Base-by-base conservation (phyloP, 768 basidiomycete genomes). In the Rhizopogon rudus region DNA sequence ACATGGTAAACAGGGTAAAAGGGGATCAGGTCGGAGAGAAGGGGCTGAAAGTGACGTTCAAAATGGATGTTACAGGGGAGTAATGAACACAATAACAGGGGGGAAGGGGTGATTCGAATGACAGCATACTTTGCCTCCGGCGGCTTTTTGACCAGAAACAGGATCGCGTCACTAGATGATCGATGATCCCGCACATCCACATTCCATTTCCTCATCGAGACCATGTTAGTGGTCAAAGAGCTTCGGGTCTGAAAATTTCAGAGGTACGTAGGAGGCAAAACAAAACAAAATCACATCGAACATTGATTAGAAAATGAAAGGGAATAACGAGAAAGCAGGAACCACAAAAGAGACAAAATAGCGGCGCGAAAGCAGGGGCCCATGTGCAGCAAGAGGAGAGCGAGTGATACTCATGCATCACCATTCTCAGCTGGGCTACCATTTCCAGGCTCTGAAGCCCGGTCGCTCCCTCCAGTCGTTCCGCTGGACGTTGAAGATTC, bases 181-280 rank as follows among this genome's bases (percentile, higher is more conserved):
- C 25, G 25, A 33, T 33, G 8, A 33, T 33, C 31, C 43, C 56
- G 17, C 31, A 57, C 58, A 61, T 57, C 65, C 12, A 50, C 44
- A 20, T 55, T 22, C 45, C 49, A 53, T 43, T 52, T 25, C 60
- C 40, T 51, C 31, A 51, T 33, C 44, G 33, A 50, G 67, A 66
- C 62, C 62, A 56, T 31, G 28, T 71, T 69, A 61, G 60, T 67
- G 68, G 66, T 65, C 54, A 71, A 71, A 71, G 43, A 68, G 61
- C 52, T 56, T 50, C 60, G 60, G 60, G 40, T 55, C 39, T 40
- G 57, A 63, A 60, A 44, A 57, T 55, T 59, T 55, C 42, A 55
- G 22, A 46, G 53, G 55, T 61, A 64, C 57, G 35, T 52, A 60
- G 54, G 60, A 65, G 52, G 55, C 62, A 63, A 65, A 66, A 59